phyloP scores from a whole-genome alignment of 192 early-diverging fungal genomes.

The Coemansia sp. region DNA sequence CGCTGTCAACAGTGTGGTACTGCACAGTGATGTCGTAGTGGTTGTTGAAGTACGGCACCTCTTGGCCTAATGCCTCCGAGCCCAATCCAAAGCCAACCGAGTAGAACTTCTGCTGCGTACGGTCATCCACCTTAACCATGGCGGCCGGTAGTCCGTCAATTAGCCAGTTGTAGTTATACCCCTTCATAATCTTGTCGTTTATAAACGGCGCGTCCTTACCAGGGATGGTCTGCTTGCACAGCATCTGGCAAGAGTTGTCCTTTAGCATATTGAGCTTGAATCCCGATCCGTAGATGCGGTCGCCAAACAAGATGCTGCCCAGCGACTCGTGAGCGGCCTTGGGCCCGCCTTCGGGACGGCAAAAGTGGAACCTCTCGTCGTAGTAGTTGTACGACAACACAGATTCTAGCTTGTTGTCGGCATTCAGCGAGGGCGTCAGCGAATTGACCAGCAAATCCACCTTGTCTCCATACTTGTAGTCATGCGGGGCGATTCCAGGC shows the following conservation, averaged over 20 bases:
- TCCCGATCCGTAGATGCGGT: slow-evolving; percentile 83
- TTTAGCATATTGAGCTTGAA: slow-evolving; percentile 73
- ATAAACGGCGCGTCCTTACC: slow-evolving; percentile 84
- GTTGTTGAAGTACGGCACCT: slow-evolving; percentile 70
- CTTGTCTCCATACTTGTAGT: slow-evolving; percentile 69
- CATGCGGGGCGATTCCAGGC: slow-evolving; percentile 89
- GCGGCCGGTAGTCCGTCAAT: slow-evolving; percentile 94
- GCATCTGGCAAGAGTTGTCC: slow-evolving; percentile 63
- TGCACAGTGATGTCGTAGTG: slow-evolving; percentile 87
- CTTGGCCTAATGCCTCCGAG: slow-evolving; percentile 24
- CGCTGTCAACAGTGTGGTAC: slow-evolving; percentile 71
- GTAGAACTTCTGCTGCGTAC: slow-evolving; percentile 62
- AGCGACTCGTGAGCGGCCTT: slow-evolving; percentile 76
- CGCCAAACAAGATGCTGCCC: slow-evolving; percentile 95
- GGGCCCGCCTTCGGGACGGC: slow-evolving; percentile 68
- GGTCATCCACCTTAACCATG: slow-evolving; percentile 57
- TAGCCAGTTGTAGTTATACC: slow-evolving; percentile 81
- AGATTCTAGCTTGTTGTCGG: slow-evolving; percentile 68
- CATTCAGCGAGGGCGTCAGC: slow-evolving; percentile 71
- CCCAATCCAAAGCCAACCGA: slow-evolving; percentile 86
- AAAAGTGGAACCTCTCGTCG: slow-evolving; percentile 85
- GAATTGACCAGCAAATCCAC: slow-evolving; percentile 88
- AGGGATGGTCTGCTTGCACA: slow-evolving; percentile 68
- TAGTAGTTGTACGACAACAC: slow-evolving; percentile 91
- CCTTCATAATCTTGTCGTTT: slow-evolving; percentile 77